Base-by-base conservation (phyloP, 345 rosid species). In the Reutealis trisperma region DNA sequence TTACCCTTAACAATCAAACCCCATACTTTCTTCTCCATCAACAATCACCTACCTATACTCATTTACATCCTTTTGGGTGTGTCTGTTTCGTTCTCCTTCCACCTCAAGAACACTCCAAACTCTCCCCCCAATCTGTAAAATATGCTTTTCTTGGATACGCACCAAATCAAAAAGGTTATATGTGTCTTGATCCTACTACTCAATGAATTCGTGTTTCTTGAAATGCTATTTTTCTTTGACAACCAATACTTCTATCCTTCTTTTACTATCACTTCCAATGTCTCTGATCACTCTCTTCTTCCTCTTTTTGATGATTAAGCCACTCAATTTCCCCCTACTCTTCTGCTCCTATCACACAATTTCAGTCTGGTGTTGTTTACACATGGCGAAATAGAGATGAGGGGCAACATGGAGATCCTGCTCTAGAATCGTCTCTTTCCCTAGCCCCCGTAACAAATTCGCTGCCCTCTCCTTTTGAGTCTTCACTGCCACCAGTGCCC, bases 11-110 rank as follows among this genome's bases (percentile, higher is more conserved):
- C 2, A 69, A 25, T 51, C 58, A 69, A 69, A 69, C 72, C 49
- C 59, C 44, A 49, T 69, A 69, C 4, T 69, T 47, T 52, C 60
- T 70, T 14, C 73, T 70, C 25, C 44, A 51, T 27, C 54, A 67
- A 3, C 0, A 24, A 15, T n/a, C 22, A 27, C 73, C 60, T 25
- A 15, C 3, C 0, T 70, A 70, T 70, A 49, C 11, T 3, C 73
- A 70, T 52, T 57, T 70, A 34, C 5, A 49, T n/a, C 21, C 44
- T 8, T 70, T 27, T 52, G 42, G 60, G 5, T 70, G 45, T 11
- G 45, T 52, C 4, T 13, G 58, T n/a, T 70, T 70, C 15, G 24
- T 47, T 51, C 37, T 27, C 4, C 60, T 47, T 4, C 59, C 58
- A 9, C 42, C 60, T 60, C 30, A 22, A 6, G 63, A 60, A 60